Conservation (phyloP, 345 rosid genomes). For the Populus nigra region DNA sequence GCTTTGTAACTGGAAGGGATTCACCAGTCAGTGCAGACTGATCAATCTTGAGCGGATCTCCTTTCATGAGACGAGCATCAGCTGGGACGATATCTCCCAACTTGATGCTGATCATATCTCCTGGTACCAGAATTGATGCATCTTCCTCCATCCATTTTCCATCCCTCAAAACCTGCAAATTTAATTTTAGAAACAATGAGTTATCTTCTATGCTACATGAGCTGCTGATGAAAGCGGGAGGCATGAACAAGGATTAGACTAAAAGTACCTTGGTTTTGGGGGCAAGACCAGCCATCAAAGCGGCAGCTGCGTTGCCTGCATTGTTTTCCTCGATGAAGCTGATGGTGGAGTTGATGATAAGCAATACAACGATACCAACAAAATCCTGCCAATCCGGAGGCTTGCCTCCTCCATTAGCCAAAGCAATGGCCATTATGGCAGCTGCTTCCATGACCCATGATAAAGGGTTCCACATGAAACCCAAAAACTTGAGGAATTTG, state of each 20-base stretch:
- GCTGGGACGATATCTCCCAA: slow-evolving; percentile 90
- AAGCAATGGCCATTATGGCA: slow-evolving; percentile 86
- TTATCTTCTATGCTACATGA: background rate
- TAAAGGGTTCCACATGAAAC: slow-evolving; percentile 95
- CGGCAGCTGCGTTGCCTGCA: slow-evolving; percentile 96
- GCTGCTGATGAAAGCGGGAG: background rate
- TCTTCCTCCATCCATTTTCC: slow-evolving; percentile 82
- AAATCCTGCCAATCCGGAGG: slow-evolving; percentile 97
- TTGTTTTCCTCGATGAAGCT: slow-evolving; percentile 93
- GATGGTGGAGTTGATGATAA: slow-evolving; percentile 81
- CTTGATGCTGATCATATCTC: slow-evolving; percentile 86
- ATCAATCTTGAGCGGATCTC: slow-evolving; percentile 88
- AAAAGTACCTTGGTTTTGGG: slow-evolving; percentile 71
- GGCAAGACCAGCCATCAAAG: slow-evolving; percentile 95
- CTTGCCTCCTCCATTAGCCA: slow-evolving; percentile 90
- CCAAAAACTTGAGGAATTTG: slow-evolving; percentile 75
- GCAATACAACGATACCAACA: slow-evolving; percentile 66
- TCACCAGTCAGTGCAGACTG: slow-evolving; percentile 93
- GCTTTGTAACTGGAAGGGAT: slow-evolving; percentile 74
- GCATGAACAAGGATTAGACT: background rate
- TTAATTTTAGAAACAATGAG: background rate
- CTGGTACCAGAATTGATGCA: slow-evolving; percentile 79
- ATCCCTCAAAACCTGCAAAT: slow-evolving; percentile 65
- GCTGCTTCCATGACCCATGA: slow-evolving; percentile 99
- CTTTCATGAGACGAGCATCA: slow-evolving; percentile 88